Conservation (phyloP, 2,329 filamentous ascomycete species). For the Penicillium sp. region DNA sequence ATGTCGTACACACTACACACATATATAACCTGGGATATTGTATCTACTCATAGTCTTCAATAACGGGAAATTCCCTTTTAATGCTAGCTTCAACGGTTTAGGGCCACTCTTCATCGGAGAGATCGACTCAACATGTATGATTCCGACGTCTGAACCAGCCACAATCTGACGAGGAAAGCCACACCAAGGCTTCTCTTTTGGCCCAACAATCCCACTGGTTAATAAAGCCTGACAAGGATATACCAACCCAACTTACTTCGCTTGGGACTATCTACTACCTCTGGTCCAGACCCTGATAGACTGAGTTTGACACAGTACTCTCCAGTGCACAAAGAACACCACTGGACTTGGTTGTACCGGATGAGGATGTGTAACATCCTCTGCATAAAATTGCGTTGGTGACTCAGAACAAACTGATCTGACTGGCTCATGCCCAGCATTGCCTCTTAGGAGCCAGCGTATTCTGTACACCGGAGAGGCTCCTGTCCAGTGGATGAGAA, state of each 20-base stretch:
- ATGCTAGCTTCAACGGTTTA: background rate
- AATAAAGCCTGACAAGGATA: too few species aligned
- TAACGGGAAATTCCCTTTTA: background rate
- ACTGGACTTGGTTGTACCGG: background rate
- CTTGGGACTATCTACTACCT: background rate
- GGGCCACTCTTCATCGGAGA: background rate
- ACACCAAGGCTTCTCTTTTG: background rate
- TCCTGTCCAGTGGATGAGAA: background rate
- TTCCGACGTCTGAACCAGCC: background rate
- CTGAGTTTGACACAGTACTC: background rate
- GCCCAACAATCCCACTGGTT: background rate
- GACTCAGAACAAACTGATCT: background rate
- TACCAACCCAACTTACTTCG: background rate
- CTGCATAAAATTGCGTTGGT: background rate
- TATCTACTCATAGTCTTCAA: background rate
- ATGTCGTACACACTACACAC: background rate
- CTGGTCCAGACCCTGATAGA: background rate
- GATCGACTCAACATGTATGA: background rate
- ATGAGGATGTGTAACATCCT: constrained; percentile 8
- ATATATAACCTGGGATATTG: background rate
- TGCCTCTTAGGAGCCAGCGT: background rate
- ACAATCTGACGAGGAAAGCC: background rate
- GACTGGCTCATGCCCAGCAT: background rate
- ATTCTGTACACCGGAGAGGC: background rate
- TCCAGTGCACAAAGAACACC: background rate